Evolutionary conservation across 2,329 filamentous ascomycete genomes (phyloP).

Genomic region (Colletotrichum ledebouriae): DNA sequence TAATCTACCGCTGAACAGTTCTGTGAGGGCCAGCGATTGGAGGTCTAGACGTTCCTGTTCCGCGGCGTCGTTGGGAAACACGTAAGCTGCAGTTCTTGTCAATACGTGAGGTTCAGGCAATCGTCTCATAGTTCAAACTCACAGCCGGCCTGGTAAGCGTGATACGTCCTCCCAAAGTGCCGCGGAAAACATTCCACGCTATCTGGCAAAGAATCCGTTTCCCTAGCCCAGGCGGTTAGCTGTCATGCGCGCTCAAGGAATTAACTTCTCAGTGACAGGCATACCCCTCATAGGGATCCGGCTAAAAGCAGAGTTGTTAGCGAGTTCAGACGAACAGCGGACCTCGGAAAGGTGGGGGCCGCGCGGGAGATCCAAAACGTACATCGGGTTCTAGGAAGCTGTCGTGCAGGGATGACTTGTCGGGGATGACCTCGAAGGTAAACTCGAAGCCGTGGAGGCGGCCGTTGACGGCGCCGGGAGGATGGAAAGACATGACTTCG

Average conservation of each 20-base stretch:
- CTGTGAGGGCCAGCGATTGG: slow-evolving; percentile 55
- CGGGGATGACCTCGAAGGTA: slow-evolving; percentile 42
- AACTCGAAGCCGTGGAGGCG: slow-evolving; percentile 41
- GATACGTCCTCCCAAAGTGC: slow-evolving; percentile 62
- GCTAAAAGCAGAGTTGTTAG: slow-evolving; percentile 30
- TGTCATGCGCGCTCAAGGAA: neutral
- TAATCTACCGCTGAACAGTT: slow-evolving; percentile 55
- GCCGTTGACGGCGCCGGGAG: slow-evolving; percentile 33
- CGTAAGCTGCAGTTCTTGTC: slow-evolving; percentile 53
- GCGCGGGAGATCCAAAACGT: slow-evolving; percentile 11
- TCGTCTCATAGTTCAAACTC: slow-evolving; percentile 45
- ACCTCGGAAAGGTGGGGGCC: neutral
- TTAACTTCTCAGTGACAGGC: slow-evolving; percentile 11
- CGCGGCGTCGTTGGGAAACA: slow-evolving; percentile 59
- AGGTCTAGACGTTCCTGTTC: slow-evolving; percentile 58
- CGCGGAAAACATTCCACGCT: slow-evolving; percentile 58
- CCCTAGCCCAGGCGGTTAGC: slow-evolving; percentile 33
- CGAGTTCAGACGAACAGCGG: slow-evolving; percentile 30
- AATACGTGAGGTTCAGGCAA: neutral
- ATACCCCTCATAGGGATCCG: slow-evolving; percentile 42
- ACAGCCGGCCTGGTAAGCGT: slow-evolving; percentile 63
- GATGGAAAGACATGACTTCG: slow-evolving; percentile 31
- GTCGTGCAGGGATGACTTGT: slow-evolving; percentile 43
- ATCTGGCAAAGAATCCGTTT: slow-evolving; percentile 56
- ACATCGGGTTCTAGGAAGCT: slow-evolving; percentile 41